These are phyloP conservation scores for Aspergillus clavatus DNA, from an alignment of 2,329 filamentous ascomycete species.

Conservation along the genomic window DNA sequence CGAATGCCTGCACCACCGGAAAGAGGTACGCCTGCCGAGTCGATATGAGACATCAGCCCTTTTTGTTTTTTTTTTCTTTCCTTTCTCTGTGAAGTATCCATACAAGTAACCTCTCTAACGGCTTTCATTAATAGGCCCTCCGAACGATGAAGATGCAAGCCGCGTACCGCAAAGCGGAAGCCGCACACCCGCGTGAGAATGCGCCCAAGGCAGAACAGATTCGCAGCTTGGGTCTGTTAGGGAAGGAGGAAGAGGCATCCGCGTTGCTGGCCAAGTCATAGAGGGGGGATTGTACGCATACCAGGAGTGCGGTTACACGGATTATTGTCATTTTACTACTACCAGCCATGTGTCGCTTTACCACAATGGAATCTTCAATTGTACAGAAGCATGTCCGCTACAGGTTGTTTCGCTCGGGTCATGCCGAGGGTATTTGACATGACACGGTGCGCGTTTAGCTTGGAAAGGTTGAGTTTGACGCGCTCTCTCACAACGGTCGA, in stretches of 20 bases:
- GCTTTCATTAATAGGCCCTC: slow-evolving; percentile 56
- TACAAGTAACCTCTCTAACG: no score
- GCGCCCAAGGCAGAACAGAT: slow-evolving; percentile 81
- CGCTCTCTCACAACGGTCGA: no score
- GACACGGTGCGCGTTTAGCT: no score
- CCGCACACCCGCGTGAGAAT: slow-evolving; percentile 70
- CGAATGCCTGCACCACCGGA: slow-evolving; percentile 97
- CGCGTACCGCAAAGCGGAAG: slow-evolving; percentile 77
- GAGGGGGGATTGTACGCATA: slow-evolving; percentile 15
- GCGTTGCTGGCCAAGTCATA: slow-evolving; percentile 43
- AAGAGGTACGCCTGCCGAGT: slow-evolving; percentile 66
- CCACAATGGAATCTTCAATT: neutral
- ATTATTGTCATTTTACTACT: slow-evolving; percentile 21
- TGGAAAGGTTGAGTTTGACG: no score
- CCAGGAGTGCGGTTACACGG: slow-evolving; percentile 16
- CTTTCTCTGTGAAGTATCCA: no score
- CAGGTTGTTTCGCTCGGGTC: no score
- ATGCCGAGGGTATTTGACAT: no score
- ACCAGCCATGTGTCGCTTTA: slow-evolving; percentile 19
- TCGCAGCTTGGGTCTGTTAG: slow-evolving; percentile 75
- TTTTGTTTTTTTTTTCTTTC: neutral
- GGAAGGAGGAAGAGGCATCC: slow-evolving; percentile 75
- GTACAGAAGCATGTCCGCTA: neutral
- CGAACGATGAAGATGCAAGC: slow-evolving; percentile 73
- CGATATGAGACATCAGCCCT: neutral